Percentiles rank a stretch among this genome's conserved stretches.
Evolutionary conservation across 805 yeast species (phyloP).

Genomic region (Pichia californica): DNA sequence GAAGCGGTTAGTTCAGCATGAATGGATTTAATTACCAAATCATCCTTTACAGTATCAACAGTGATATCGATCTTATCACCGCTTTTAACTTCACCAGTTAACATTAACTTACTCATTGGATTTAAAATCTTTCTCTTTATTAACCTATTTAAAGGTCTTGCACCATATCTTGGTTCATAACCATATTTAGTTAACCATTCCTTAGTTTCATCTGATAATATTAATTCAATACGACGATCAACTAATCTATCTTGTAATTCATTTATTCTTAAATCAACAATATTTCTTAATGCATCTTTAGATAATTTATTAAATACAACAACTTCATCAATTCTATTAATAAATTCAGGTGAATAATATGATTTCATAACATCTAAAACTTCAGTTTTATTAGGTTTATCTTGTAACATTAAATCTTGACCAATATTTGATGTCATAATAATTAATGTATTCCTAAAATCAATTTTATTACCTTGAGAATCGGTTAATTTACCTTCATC

Average conservation of each 20-base stretch:
- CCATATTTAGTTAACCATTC: conserved; percentile 79
- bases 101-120: conserved; percentile 75
- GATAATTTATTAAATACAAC: conserved; percentile 88
- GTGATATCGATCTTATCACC: conserved; percentile 42
- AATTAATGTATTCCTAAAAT: conserved; percentile 89
- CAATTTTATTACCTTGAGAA: conserved; percentile 90
- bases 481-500: conserved; percentile 96
- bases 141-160: conserved; percentile 89
- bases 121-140: conserved; percentile 80
- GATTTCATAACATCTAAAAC: conserved; percentile 65
- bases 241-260: conserved; percentile 76
- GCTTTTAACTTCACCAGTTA: conserved; percentile 68
- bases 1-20: background rate
- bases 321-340: conserved; percentile 92
- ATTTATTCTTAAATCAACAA: conserved; percentile 75
- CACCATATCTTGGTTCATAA: conserved; percentile 89
- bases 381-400: conserved; percentile 50
- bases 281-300: conserved; percentile 62
- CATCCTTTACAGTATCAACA: conserved; percentile 4
- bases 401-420: conserved; percentile 76
- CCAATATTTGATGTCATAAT: conserved; percentile 98
- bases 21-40: conserved; percentile 5
- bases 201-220: conserved; percentile 56
- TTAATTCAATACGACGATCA: conserved; percentile 66
- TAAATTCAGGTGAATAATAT: conserved; percentile 88